phyloP scores from a whole-genome alignment of 805 yeast species.

The Wickerhamiella lipophila region DNA sequence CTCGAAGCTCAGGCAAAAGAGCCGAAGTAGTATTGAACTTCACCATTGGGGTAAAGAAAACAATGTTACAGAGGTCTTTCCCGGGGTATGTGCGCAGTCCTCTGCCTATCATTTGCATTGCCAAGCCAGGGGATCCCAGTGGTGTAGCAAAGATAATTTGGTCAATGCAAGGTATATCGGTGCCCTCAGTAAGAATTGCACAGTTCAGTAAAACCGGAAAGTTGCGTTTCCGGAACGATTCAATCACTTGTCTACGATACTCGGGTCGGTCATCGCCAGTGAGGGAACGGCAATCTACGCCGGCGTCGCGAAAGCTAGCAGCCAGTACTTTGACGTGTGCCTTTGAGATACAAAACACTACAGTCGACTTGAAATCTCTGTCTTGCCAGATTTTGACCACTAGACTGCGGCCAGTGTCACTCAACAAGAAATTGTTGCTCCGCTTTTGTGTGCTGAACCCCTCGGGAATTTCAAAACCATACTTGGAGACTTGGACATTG shows the following conservation, averaged over 20 bases:
- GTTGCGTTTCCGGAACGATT: conserved; percentile 47
- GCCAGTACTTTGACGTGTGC: conserved; percentile 48
- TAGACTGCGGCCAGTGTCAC: conserved; percentile 28
- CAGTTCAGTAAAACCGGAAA: conserved; percentile 74
- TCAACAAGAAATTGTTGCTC: conserved; percentile 28
- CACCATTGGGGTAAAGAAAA: conserved; percentile 23
- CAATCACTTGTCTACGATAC: conserved; percentile 41
- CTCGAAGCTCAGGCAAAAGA: background rate
- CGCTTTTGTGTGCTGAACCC: conserved; percentile 34
- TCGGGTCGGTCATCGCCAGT: conserved; percentile 48
- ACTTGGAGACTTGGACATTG: conserved; percentile 50
- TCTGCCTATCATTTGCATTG: conserved; percentile 84
- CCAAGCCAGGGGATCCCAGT: conserved; percentile 55
- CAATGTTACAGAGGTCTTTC: conserved; percentile 56
- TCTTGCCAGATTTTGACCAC: conserved; percentile 44
- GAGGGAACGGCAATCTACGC: conserved; percentile 58
- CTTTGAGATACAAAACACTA: conserved; percentile 68
- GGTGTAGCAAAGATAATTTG: conserved; percentile 69
- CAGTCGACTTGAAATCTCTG: conserved; percentile 42
- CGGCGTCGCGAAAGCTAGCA: conserved; percentile 40
- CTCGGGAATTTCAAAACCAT: conserved; percentile 44
- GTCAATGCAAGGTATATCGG: conserved; percentile 84
- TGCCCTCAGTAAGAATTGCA: conserved; percentile 86
- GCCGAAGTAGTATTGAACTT: background rate
- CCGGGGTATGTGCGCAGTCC: conserved; percentile 57